Base-by-base conservation (phyloP, 164 flowering plant species). In the Sextonia rubra region DNA sequence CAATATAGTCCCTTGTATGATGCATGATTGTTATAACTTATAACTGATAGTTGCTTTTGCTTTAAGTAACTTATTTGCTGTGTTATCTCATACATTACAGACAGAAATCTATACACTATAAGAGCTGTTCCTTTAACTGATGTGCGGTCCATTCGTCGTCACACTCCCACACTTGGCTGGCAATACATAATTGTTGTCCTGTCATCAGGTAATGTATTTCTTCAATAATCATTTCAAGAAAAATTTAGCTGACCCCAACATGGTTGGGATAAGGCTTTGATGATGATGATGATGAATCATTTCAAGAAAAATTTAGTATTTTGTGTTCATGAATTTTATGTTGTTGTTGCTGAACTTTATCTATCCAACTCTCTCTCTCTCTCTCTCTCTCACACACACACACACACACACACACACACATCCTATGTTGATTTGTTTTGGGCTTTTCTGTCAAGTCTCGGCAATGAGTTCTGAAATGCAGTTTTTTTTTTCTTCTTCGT, bases 81-180 rank as follows among this genome's bases (percentile, higher is more conserved):
- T 80, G 27, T 24, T 70, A 60, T 62, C 14, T 66, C 47, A 3
- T 85, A 79, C 86, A 95, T 2, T 85, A 79, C 86, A 95, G 99
- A 91, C 75, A 90, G 86, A 82, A 91, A 82, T 73, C 86, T 96
- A 4, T 96, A 96, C 77, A 93, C 98, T 18, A 93, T 96, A 64
- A 87, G 90, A 78, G 88, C 91, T 4, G 86, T 96, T 62, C 86
- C 95, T 27, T 83, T 96, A 48, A 82, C 91, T 4, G 99, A 96
- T 27, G 84, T 96, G 68, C 82, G 92, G 63, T 96, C 98, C 32
- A 89, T 96, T 66, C 91, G 92, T 8, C 80, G 99, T 37, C 99
- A 96, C 73, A 91, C 90, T 74, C 99, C 98, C 20, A 79, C 99
- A 5, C 79, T 93, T 74, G 98, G 99, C 23, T 96, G 97, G 99